Percentiles rank a stretch among this genome's conserved stretches.
Evolutionary conservation across 179 eudicot genomes (phyloP).

Genomic region (Drosera spatulata): DNA sequence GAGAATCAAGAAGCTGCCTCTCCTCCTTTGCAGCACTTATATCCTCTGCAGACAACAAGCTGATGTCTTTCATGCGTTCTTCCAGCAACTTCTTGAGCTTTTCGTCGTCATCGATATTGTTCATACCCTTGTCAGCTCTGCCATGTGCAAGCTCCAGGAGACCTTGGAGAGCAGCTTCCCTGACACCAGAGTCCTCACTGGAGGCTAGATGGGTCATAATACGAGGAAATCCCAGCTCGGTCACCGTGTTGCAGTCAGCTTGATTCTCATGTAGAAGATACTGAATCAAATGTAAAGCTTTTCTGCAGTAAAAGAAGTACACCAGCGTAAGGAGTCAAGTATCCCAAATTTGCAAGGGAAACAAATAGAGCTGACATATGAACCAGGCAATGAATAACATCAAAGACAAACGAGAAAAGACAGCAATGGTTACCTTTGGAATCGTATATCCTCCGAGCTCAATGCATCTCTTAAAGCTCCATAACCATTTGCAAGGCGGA

Average conservation of each 20-base stretch:
- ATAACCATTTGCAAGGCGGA: slow-evolving; percentile 91
- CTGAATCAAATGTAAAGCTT: slow-evolving; percentile 75
- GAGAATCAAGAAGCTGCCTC: slow-evolving; percentile 69
- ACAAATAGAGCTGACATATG: too few species aligned
- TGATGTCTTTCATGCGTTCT: slow-evolving; percentile 53
- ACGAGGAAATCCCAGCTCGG: slow-evolving; percentile 76
- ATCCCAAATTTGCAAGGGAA: too few species aligned
- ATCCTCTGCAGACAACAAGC: slow-evolving; percentile 64
- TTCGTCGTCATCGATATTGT: slow-evolving; percentile 33
- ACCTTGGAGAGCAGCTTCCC: slow-evolving; percentile 79
- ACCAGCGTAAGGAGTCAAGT: too few species aligned
- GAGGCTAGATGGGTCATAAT: slow-evolving; percentile 77
- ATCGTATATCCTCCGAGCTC: slow-evolving; percentile 59
- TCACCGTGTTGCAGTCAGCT: slow-evolving; percentile 38
- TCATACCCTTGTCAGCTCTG: slow-evolving; percentile 10
- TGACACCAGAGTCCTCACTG: slow-evolving; percentile 55
- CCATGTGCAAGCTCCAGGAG: slow-evolving; percentile 58
- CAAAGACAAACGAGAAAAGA: not conserved
- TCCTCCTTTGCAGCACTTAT: slow-evolving; percentile 65
- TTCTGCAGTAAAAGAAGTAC: slow-evolving; percentile 38
- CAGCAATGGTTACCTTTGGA: slow-evolving; percentile 44
- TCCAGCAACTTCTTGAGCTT: slow-evolving; percentile 60
- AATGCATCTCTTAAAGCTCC: slow-evolving; percentile 81
- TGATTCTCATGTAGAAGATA: slow-evolving; percentile 62
- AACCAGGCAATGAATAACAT: too few species aligned